Base-by-base conservation (phyloP, 768 basidiomycete genomes). In the Hirschioporus abietinus region DNA sequence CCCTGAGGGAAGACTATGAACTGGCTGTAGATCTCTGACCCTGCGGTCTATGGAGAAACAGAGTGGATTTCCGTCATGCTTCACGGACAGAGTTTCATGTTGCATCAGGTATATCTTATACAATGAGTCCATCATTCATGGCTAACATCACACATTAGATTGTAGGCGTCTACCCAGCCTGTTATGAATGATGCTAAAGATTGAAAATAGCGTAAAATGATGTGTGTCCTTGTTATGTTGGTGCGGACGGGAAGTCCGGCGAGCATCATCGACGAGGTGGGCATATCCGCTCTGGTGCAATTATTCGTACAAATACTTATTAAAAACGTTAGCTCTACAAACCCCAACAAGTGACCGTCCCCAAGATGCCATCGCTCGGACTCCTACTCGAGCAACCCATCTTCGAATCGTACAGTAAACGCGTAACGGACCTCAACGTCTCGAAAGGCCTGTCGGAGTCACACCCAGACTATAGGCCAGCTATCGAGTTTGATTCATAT, bases 21-120 rank as follows among this genome's bases (percentile, higher is more conserved):
- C n/a, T 18, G 20, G 1, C 20, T 61, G 10, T 67, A 95, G 93
- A 80, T 96, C 59, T 79, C 84, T 7, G 92, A 96, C 63, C 96
- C 96, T n/a, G 86, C 84, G 3, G 91, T 96, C 1, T 90, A 94
- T 68, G 94, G 92, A 24, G 89, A 88, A 52, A 96, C 92, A 1
- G 96, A 99, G 73, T 99, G 96, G 96, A 86, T 99, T 59, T 91
- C 91, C 60, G 88, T 99, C 23, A 81, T 91, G 67, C 91, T 97
- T 75, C 95, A 99, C 74, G 97, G 96, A 0, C 97, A 99, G 76
- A 95, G 93, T 71, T 99, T 99, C 76, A 99, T 99, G 97, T 78
- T 99, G 65, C 96, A 99, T 76, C 97, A 99, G 82, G 95, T 95
- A 52, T 20, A 72, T 64, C 83, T 78, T n/a, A 35, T 73, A 70